Evolutionary conservation across 768 basidiomycete species (phyloP).

Genomic region (Auriculariales sp.): DNA sequence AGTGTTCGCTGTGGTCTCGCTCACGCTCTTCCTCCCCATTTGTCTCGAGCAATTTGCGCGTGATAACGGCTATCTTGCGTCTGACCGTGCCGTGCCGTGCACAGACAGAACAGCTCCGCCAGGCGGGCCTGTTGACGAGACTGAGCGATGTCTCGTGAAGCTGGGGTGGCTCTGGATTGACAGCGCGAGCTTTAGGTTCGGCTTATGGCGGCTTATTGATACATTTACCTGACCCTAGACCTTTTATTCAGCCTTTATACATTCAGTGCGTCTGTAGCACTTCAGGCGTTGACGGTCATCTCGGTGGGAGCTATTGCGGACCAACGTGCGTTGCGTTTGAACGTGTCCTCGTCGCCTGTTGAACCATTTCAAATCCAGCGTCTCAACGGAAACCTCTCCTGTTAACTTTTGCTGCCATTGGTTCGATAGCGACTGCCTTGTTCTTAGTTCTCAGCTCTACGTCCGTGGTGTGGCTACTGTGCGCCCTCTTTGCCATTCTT

Average conservation of each 20-base stretch:
- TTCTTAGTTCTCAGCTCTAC: slow-evolving; percentile 66
- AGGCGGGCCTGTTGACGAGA: slow-evolving; percentile 15
- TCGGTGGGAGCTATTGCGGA: slow-evolving; percentile 89
- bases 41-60: slow-evolving; percentile 80
- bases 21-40: slow-evolving; percentile 73
- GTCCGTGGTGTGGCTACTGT: slow-evolving; percentile 53
- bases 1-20: slow-evolving; percentile 66
- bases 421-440: slow-evolving; percentile 48
- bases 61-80: slow-evolving; percentile 70
- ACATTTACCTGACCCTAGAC: background rate
- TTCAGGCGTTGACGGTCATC: slow-evolving; percentile 90
- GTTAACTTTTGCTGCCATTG: slow-evolving; percentile 55
- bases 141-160: slow-evolving; percentile 58
- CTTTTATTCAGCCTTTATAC: slow-evolving; percentile 52
- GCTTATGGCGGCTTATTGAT: background rate
- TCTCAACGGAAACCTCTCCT: slow-evolving; percentile 67
- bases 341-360: background rate
- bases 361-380: slow-evolving; percentile 22
- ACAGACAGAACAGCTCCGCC: slow-evolving; percentile 5
- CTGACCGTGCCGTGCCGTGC: slow-evolving; percentile 54
- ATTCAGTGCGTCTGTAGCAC: slow-evolving; percentile 73
- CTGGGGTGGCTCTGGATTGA: slow-evolving; percentile 81
- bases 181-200: slow-evolving; percentile 81
- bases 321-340: slow-evolving; percentile 41
- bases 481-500: slow-evolving; percentile 52